Conservation (phyloP, 345 rosid species). For the Camelina laxa region DNA sequence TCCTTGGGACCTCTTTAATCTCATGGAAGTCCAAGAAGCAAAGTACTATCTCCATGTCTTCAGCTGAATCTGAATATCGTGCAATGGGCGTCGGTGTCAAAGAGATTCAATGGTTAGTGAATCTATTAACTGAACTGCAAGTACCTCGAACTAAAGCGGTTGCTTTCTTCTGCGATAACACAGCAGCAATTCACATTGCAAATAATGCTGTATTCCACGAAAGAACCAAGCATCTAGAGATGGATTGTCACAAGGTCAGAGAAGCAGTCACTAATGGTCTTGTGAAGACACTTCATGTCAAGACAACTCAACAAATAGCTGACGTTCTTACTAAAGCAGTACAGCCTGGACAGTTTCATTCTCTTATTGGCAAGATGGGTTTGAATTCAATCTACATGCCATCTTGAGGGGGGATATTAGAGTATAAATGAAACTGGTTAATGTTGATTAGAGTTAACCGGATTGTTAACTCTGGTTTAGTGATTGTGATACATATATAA, state of each 20-base stretch:
- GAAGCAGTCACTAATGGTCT: no score
- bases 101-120: neutral
- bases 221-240: neutral
- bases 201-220: neutral
- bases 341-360: no score
- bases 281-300: no score
- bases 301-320: no score
- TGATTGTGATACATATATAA: no score
- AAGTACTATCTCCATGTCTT: neutral
- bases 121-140: neutral
- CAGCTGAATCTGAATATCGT: neutral
- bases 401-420: no score
- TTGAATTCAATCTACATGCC: no score
- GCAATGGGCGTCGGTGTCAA: neutral
- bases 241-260: neutral
- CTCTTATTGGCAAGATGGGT: no score
- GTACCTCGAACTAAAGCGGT: neutral
- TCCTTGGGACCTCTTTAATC: neutral
- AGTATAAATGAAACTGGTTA: no score
- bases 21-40: neutral
- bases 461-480: no score
- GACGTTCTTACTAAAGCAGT: no score
- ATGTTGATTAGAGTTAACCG: no score
- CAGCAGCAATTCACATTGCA: neutral
- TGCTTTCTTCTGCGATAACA: neutral